Evolutionary conservation across 192 early-diverging fungal genomes (phyloP).

Genomic region (Coemansia erecta): DNA sequence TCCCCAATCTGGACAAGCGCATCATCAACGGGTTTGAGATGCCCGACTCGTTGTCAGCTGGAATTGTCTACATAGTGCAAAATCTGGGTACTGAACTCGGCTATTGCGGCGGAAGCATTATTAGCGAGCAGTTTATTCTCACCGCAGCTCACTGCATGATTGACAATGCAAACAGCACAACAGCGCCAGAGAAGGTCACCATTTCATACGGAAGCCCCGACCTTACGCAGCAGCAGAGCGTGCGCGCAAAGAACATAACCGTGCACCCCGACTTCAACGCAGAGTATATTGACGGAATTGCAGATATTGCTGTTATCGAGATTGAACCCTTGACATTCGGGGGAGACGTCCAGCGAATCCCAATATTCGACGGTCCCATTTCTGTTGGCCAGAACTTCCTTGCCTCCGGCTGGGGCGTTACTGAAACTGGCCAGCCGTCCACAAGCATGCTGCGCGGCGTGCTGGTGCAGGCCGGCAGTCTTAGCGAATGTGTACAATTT

Average conservation of each 20-base stretch:
- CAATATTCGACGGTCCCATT: slow-evolving; percentile 5
- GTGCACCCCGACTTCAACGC: neutral
- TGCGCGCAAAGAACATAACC: neutral
- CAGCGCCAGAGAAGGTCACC: neutral
- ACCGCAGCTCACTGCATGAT: slow-evolving; percentile 16
- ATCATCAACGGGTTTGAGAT: slow-evolving; percentile 4
- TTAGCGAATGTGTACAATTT: neutral
- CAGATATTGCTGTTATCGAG: slow-evolving; percentile 13
- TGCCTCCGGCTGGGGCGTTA: slow-evolving; percentile 20
- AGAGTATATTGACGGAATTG: neutral
- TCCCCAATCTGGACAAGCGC: too few species aligned
- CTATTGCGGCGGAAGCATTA: slow-evolving; percentile 15
- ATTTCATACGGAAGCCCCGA: neutral
- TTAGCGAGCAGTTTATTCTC: neutral
- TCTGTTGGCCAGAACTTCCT: neutral
- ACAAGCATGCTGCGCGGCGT: neutral
- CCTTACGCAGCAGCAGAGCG: neutral
- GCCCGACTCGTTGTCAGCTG: neutral
- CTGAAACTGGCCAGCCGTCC: neutral
- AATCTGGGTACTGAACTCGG: neutral
- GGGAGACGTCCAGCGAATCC: slow-evolving; percentile 1
- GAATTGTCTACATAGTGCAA: neutral
- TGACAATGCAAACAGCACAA: neutral
- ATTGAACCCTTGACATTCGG: neutral
- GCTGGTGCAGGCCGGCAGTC: neutral